Evolutionary conservation across 768 basidiomycete genomes (phyloP).

Genomic region (Trametes gibbosa): DNA sequence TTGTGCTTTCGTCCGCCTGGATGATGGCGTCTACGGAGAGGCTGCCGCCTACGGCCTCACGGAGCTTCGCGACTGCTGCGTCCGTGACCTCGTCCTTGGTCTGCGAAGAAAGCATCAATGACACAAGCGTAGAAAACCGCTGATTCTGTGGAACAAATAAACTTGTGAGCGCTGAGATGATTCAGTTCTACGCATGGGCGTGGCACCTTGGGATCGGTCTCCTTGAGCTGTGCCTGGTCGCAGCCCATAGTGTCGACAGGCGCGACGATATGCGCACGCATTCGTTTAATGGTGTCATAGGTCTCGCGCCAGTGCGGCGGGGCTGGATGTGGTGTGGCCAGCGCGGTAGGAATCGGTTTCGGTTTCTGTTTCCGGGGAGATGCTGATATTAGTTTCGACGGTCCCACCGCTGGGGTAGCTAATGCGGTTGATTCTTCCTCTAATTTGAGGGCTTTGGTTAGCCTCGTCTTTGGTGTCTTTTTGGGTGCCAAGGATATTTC

Average conservation of each 20-base stretch:
- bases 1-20: slow-evolving; percentile 54
- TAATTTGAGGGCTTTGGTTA: neutral
- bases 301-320: slow-evolving; percentile 36
- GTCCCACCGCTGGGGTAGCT: neutral
- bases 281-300: slow-evolving; percentile 70
- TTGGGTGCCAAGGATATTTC: neutral
- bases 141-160: slow-evolving; percentile 51
- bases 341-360: slow-evolving; percentile 13
- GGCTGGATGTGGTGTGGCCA: slow-evolving; percentile 20
- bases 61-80: slow-evolving; percentile 72
- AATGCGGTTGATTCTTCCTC: neutral
- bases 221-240: slow-evolving; percentile 61
- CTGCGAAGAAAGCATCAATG: slow-evolving; percentile 94
- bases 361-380: slow-evolving; percentile 19
- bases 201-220: slow-evolving; percentile 62
- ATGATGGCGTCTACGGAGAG: slow-evolving; percentile 72
- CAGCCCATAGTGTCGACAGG: slow-evolving; percentile 96
- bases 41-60: slow-evolving; percentile 72
- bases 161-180: neutral
- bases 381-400: neutral
- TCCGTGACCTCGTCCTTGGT: slow-evolving; percentile 91
- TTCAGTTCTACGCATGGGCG: slow-evolving; percentile 3
- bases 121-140: slow-evolving; percentile 82
- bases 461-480: neutral
- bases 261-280: slow-evolving; percentile 70